Evolutionary conservation across 2,329 filamentous ascomycete species (phyloP), one percentile per base, ranked within the genome.

Genomic region (Aplosporella prunicola): DNA sequence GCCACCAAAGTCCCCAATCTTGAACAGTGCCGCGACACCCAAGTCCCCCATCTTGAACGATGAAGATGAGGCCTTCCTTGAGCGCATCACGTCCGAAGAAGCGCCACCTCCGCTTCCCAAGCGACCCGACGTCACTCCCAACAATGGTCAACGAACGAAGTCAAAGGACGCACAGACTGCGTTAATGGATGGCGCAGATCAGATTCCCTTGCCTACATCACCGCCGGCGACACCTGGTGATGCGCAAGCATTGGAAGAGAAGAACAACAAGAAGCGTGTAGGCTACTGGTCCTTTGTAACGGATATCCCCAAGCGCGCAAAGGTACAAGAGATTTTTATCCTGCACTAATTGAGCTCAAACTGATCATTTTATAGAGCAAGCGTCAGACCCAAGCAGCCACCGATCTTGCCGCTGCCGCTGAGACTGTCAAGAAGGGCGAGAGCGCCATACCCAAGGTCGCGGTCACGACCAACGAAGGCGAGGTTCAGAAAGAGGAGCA

Each of bases 1-100:
- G n/a, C 8, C n/a, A 17, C 26, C 4, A 42, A 43, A 20, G 27
- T 20, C 38, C n/a, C 13, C 25, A 50, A 58, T 22, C 11, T 13
- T 17, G 51, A 58, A 28, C 47, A 14, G 18, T 7, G 10, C 9
- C 18, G 7, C 17, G 32, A 25, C 47, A 18, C 49, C 47, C 24
- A 45, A 48, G 13, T 54, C 55, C 48, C 51, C 66, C 5, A 66
- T 78, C 3, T 52, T 78, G n/a, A 74, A 70, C 13, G 65, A 72
- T n/a, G 74, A 76, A 48, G 75, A 79, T 43, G 71, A 78, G 46
- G 61, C 65, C 35, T 78, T 77, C 46, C 55, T 78, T 22, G 60
- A 65, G 37, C 58, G 60, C 22, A 66, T 76, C 20, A 67, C 67
- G 3, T 62, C 66, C 6, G 61, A 67, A 22, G 58, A 62, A 13